These are phyloP conservation scores for Aurifilum marmelostoma DNA, from an alignment of 2,329 filamentous ascomycete genomes.

Conservation along the genomic window DNA sequence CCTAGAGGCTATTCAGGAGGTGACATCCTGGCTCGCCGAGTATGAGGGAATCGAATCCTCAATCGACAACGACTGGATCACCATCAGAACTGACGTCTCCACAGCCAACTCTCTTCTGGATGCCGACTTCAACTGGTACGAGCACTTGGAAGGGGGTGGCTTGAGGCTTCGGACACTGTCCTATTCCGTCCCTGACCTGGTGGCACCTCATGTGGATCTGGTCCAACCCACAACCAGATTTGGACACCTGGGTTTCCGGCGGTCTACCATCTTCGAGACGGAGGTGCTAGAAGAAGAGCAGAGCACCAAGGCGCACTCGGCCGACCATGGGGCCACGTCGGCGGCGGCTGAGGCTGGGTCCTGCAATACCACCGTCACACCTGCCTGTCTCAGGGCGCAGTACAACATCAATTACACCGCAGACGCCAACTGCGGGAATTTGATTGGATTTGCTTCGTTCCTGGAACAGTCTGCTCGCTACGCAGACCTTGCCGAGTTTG, in stretches of 20 bases:
- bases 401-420: conserved; percentile 51
- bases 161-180: conserved; percentile 54
- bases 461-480: conserved; percentile 53
- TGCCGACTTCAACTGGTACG: conserved; percentile 61
- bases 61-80: conserved; percentile 64
- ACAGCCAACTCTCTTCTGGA: conserved; percentile 59
- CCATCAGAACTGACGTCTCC: conserved; percentile 55
- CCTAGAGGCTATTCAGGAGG: conserved; percentile 48
- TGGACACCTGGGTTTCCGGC: conserved; percentile 50
- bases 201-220: conserved; percentile 60
- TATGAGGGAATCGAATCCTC: conserved; percentile 49
- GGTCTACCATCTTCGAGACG: conserved; percentile 44
- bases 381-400: conserved; percentile 51
- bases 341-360: conserved; percentile 32
- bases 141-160: conserved; percentile 45
- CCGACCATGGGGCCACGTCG: not conserved
- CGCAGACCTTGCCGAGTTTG: conserved; percentile 54
- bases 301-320: conserved; percentile 13
- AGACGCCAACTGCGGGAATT: conserved; percentile 34
- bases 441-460: conserved; percentile 46
- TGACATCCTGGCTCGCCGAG: conserved; percentile 59
- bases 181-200: conserved; percentile 63
- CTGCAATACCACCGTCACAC: conserved; percentile 48
- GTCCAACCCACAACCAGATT: conserved; percentile 70
- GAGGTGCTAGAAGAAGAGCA: conserved; percentile 35